Evolutionary conservation across 106 monocot species (phyloP).

Genomic region (Platanthera zijinensis): DNA sequence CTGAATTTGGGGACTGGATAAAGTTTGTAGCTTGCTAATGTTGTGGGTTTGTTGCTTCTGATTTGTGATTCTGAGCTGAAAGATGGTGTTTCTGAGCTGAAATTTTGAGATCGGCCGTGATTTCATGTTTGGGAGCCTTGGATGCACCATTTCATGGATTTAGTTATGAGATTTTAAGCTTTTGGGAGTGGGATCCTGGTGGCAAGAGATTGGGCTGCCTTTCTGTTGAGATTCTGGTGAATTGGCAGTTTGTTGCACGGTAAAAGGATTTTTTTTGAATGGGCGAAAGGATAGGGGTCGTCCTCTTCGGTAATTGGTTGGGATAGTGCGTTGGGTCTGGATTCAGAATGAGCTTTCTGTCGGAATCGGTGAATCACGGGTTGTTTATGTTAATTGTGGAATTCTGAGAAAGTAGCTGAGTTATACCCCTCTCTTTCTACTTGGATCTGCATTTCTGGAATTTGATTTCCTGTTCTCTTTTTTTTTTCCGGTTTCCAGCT

Average conservation of each 20-base stretch:
- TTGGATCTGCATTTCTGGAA: constrained; percentile 1
- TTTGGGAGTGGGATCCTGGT: neutral
- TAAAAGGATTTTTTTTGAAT: neutral
- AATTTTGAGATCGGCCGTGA: neutral
- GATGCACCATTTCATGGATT: neutral
- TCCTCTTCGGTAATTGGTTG: neutral
- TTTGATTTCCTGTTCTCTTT: neutral
- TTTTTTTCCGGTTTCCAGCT: neutral
- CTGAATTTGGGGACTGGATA: neutral
- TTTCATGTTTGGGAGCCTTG: neutral
- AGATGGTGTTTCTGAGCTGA: neutral
- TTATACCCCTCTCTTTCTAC: neutral
- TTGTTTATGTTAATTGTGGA: neutral
- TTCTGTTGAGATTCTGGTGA: neutral
- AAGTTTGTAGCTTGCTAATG: neutral
- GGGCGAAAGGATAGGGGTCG: neutral
- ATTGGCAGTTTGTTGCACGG: neutral
- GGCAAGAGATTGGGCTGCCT: neutral
- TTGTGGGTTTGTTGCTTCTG: neutral
- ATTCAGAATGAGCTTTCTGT: neutral
- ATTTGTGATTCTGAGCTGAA: neutral
- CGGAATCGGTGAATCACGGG: neutral
- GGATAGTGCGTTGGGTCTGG: neutral
- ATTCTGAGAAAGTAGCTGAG: neutral
- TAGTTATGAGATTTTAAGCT: neutral